These are phyloP conservation scores for Colletotrichum sp. DNA, from an alignment of 2,329 filamentous ascomycete genomes.

Conservation along the genomic window DNA sequence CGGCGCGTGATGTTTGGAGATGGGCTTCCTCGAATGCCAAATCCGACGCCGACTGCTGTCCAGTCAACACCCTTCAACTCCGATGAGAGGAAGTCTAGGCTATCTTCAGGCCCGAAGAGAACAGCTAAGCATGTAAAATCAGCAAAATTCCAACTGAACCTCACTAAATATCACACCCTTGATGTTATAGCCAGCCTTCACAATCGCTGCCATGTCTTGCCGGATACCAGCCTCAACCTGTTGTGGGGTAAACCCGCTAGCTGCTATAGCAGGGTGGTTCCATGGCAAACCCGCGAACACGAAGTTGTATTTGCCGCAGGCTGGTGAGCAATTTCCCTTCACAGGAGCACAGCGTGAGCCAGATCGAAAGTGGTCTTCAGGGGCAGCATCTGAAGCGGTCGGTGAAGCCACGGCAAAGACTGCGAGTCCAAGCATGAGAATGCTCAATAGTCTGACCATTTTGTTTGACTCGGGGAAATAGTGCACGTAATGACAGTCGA, in stretches of 20 bases:
- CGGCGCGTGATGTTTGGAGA: conserved; percentile 7
- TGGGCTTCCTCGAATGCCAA: conserved; percentile 6
- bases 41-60: conserved; percentile 11
- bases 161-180: neutral
- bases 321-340: neutral
- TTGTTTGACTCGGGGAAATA: neutral
- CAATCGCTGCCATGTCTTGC: neutral
- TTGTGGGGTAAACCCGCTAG: conserved; percentile 7
- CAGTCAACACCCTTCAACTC: conserved; percentile 5
- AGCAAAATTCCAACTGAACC: neutral
- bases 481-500: neutral
- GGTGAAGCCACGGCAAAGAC: neutral
- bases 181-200: conserved; percentile 15
- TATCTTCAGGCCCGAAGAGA: conserved; percentile 6
- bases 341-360: neutral
- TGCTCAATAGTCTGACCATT: neutral
- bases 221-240: conserved; percentile 15
- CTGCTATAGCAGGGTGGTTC: conserved; percentile 4
- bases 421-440: neutral
- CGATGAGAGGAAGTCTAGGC: neutral
- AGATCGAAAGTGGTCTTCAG: neutral
- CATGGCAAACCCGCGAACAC: conserved; percentile 12
- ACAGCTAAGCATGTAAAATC: neutral
- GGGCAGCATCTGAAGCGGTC: neutral
- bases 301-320: neutral